Base-by-base conservation (phyloP, 208 protist species). In the Trypanosoma cruzi region DNA sequence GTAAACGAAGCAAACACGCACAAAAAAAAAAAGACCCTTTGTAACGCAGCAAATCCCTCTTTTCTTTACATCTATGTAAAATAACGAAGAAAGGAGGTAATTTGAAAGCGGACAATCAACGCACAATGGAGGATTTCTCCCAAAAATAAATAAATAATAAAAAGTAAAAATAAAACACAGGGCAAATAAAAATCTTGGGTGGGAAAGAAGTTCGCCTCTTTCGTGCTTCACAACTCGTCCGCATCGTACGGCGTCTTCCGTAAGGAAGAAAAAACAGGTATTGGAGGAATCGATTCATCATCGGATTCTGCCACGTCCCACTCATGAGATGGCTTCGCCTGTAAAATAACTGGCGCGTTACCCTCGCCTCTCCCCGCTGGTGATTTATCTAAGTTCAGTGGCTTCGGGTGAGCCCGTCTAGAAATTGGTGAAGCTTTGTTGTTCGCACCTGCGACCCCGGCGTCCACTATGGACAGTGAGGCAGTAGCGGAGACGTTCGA, bases 191-290 rank as follows among this genome's bases (percentile, higher is more conserved):
- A n/a, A n/a, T n/a, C n/a, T 2, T 60, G 0, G 11, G 40, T 16
- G 40, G 40, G 40, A 1, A n/a, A n/a, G 40, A n/a, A n/a, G 3
- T 7, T 16, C 40, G 11, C 36, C 13, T 29, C 26, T 63, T 18
- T 44, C 37, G 8, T 52, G 14, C 28, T 48, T 64, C 48, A 72
- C 1, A 64, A 24, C 22, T 69, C 56, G 34, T 82, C 71, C 20
- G 71, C 52, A 68, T 84, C 79, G 48, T 84, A 84, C 14, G 79
- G 79, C 29, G 66, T 80, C 34, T 55, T 72, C 42, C 66, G 36
- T 54, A 32, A 36, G 34, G 28, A 28, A 31, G 57, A 59, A 16
- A 3, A 54, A 56, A 13, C 18, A 29, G 64, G 59, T 34, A 53
- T n/a, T 46, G 68, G 22, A 22, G 71, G 65, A 36, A 77, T 68